Conservation (phyloP, 768 basidiomycete genomes). For the Galerina sulciceps region DNA sequence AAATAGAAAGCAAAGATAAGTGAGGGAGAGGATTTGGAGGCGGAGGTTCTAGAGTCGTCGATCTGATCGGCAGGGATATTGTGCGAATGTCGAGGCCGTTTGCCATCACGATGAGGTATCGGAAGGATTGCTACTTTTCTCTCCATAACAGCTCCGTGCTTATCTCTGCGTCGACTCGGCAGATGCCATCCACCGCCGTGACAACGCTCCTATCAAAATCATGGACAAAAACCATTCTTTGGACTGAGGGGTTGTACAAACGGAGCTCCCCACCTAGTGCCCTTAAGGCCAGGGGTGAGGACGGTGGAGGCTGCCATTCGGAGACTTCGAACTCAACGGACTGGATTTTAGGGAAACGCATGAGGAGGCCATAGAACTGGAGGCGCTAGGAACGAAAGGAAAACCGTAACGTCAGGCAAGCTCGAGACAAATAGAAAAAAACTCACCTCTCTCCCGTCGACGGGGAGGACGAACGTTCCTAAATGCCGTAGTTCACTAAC, state of each 20-base stretch:
- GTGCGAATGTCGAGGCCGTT: neutral
- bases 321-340: slow-evolving; percentile 69
- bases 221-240: slow-evolving; percentile 61
- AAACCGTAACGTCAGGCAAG: slow-evolving; percentile 4
- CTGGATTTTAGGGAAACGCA: slow-evolving; percentile 52
- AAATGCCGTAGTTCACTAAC: slow-evolving; percentile 55
- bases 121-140: slow-evolving; percentile 16
- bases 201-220: slow-evolving; percentile 64
- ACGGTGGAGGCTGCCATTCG: slow-evolving; percentile 65
- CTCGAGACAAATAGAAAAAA: slow-evolving; percentile 9
- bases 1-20: neutral
- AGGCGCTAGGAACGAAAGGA: slow-evolving; percentile 48
- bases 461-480: slow-evolving; percentile 67
- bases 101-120: neutral
- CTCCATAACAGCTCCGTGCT: slow-evolving; percentile 27
- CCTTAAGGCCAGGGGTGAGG: slow-evolving; percentile 54
- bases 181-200: slow-evolving; percentile 38
- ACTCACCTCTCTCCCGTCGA: slow-evolving; percentile 56
- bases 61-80: neutral
- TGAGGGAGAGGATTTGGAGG: no score
- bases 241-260: slow-evolving; percentile 58
- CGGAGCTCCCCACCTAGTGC: slow-evolving; percentile 64
- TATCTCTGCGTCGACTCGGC: slow-evolving; percentile 31
- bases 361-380: slow-evolving; percentile 62
- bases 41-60: neutral